Evolutionary conservation across 768 basidiomycete genomes (phyloP), one percentile per base, ranked within the genome.

Genomic region (Amanita inopinata): DNA sequence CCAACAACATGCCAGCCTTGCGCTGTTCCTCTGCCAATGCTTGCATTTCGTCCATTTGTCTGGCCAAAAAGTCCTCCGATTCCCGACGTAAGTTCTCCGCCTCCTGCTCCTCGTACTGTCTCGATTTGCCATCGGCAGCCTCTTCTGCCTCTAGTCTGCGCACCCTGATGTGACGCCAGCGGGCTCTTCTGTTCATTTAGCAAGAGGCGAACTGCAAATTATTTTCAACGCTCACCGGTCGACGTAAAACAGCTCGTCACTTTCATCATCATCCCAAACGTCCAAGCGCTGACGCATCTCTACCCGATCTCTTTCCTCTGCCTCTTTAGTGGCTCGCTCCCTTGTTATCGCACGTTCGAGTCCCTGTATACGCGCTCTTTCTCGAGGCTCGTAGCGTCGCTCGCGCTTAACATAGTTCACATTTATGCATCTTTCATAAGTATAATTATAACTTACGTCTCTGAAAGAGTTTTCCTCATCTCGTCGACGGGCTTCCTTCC

Each of bases 41-140:
- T 50, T 91, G 89, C 80, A 94, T 85, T 59, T 97, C 92, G 49
- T 88, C 88, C 88, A 94, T 91, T 56, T 96, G 92, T 42, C 80
- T 74, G 25, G 88, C 87, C 46, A 97, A 70, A 73, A 98, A 96
- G 49, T 80, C 84, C 60, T 97, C 94, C 0, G 90, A 91, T 61
- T 97, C 91, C 37, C 79, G 74, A 25, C 89, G 78, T 17, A 96
- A 70, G 51, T 88, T 85, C 56, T 86, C 91, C 5, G 79, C 76
- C 61, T 96, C 90, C 39, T 84, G 82, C 34, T 83, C 81, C 61
- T 96, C 93, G 46, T 80, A 80, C 20, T 73, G 65, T 11, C 87
- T 76, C 25, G 89, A 91, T 49, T 86, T 81, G 11, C 78, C 74
- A 60, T 98, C 93, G 1, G 84, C 83, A 1, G 78, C 76, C 51